Conservation (phyloP, 805 yeast species). For the Saturnispora dispora region DNA sequence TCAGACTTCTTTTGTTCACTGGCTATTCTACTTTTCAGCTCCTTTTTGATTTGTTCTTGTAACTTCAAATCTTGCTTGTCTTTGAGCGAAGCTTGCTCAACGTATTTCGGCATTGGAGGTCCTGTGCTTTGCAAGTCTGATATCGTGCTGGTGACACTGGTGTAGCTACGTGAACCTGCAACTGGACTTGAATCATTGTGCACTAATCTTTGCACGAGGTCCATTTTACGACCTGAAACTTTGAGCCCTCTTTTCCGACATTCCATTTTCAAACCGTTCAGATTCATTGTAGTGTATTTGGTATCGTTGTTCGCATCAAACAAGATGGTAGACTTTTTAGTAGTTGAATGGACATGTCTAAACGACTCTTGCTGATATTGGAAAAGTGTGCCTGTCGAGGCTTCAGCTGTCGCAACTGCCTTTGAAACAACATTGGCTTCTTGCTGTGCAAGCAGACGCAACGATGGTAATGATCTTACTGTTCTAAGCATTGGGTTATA, state of each 20-base stretch:
- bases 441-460: conserved; percentile 24
- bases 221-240: conserved; percentile 53
- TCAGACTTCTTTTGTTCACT: conserved; percentile 2
- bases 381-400: conserved; percentile 13
- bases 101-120: neutral
- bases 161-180: conserved; percentile 8
- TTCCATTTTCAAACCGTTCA: conserved; percentile 47
- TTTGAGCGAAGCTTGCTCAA: conserved; percentile 4
- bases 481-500: conserved; percentile 23
- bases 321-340: conserved; percentile 26
- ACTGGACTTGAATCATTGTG: conserved; percentile 9
- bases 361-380: conserved; percentile 5
- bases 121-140: neutral
- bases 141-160: neutral
- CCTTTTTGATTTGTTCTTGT: conserved; percentile 4
- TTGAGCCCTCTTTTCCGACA: conserved; percentile 52
- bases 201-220: conserved; percentile 35
- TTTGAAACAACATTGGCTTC: conserved; percentile 11
- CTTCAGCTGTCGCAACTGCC: neutral
- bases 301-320: conserved; percentile 19
- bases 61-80: neutral
- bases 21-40: conserved; percentile 1
- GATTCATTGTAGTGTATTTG: conserved; percentile 35
- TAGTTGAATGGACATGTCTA: conserved; percentile 29
- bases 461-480: conserved; percentile 27